Evolutionary conservation across 2,329 filamentous ascomycete genomes (phyloP).

Genomic region (Beauveria varroae): DNA sequence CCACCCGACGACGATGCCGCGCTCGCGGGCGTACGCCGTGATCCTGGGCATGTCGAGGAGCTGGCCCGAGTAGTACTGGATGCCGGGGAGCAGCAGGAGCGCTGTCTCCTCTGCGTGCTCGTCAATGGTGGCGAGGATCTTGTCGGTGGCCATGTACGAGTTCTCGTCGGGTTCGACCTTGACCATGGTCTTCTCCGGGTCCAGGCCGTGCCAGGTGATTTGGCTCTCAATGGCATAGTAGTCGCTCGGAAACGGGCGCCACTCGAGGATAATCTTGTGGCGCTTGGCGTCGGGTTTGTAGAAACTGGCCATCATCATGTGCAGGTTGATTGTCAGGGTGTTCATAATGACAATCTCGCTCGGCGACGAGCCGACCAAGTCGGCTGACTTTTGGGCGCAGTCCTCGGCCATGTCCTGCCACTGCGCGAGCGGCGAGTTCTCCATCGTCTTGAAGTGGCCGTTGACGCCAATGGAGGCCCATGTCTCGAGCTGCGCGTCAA

Average conservation of each 20-base stretch:
- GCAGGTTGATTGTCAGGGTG: conserved; percentile 73
- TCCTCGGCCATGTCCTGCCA: conserved; percentile 77
- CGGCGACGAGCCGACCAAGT: conserved; percentile 64
- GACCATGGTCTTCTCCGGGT: conserved; percentile 62
- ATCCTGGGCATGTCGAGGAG: conserved; percentile 76
- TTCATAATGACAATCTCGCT: conserved; percentile 83
- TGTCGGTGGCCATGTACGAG: conserved; percentile 60
- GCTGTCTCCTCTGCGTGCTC: conserved; percentile 65
- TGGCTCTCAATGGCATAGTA: conserved; percentile 81
- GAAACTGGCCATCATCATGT: conserved; percentile 78
- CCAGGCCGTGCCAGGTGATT: conserved; percentile 60
- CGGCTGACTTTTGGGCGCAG: conserved; percentile 61
- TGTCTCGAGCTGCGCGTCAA: conserved; percentile 68
- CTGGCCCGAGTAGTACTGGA: conserved; percentile 91
- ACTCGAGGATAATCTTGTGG: conserved; percentile 82
- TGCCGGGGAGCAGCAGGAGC: conserved; percentile 72
- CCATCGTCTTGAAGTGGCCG: conserved; percentile 68
- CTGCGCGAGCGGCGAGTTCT: conserved; percentile 58
- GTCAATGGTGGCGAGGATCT: conserved; percentile 67
- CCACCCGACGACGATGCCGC: conserved; percentile 73
- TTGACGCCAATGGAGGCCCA: conserved; percentile 82
- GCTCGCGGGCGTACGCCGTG: conserved; percentile 65
- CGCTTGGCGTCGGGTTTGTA: conserved; percentile 58
- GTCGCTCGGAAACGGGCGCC: conserved; percentile 84
- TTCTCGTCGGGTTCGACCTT: conserved; percentile 57